Evolutionary conservation across 768 basidiomycete species (phyloP).

Genomic region (Neoboletus magnificus): DNA sequence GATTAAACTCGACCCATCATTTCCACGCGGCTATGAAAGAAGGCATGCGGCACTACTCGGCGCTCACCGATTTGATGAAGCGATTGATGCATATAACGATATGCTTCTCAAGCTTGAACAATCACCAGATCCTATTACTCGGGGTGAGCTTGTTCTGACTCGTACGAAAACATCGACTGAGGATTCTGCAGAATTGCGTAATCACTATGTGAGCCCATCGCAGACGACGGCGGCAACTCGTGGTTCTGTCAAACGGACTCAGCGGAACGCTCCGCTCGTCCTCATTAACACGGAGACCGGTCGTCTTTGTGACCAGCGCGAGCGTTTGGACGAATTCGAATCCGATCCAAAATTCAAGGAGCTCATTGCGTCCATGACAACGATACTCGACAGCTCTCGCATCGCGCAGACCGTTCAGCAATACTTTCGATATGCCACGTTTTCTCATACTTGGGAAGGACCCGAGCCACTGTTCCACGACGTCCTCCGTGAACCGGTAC

Average conservation of each 20-base stretch:
- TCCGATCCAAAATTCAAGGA: neutral
- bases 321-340: neutral
- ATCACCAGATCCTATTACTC: neutral
- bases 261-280: neutral
- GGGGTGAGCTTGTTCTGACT: neutral
- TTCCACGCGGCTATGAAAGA: neutral
- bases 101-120: neutral
- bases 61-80: neutral
- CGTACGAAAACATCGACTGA: neutral
- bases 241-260: neutral
- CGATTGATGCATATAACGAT: neutral
- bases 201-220: neutral
- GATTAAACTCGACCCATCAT: neutral
- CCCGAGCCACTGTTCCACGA: neutral
- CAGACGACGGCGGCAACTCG: neutral
- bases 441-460: neutral
- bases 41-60: neutral
- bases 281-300: neutral
- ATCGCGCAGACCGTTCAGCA: neutral
- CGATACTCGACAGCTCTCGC: neutral
- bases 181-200: neutral
- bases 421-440: neutral
- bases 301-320: neutral
- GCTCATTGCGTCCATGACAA: neutral
- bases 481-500: neutral